These are phyloP conservation scores for Blastomyces silverae DNA, from an alignment of 2,329 filamentous ascomycete genomes.

Conservation along the genomic window DNA sequence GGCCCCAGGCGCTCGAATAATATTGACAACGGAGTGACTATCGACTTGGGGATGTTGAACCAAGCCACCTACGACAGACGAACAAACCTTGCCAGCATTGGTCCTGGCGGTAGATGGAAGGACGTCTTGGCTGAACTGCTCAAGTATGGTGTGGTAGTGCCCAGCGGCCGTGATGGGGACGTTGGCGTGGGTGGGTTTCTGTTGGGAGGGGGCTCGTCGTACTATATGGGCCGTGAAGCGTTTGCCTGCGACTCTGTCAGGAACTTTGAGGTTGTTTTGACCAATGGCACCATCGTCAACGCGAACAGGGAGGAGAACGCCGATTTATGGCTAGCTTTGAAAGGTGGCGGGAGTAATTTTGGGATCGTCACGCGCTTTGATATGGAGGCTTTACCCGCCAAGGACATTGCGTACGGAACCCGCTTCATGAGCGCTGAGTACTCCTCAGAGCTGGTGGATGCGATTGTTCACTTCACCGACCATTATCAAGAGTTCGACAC, in stretches of 20 bases:
- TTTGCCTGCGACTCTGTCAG: slow-evolving; percentile 1
- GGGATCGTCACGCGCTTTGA: slow-evolving; percentile 33
- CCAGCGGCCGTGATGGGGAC: slow-evolving; percentile 31
- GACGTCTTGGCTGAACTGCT: slow-evolving; percentile 31
- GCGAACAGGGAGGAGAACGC: slow-evolving; percentile 23
- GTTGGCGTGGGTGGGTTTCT: slow-evolving; percentile 36
- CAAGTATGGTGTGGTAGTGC: slow-evolving; percentile 26
- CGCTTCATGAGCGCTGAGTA: background rate
- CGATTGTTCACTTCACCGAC: slow-evolving; percentile 14
- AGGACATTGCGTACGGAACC: slow-evolving; percentile 9
- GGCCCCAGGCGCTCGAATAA: background rate
- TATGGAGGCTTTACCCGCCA: slow-evolving; percentile 1
- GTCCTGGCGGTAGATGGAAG: slow-evolving; percentile 32
- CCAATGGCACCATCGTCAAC: slow-evolving; percentile 28
- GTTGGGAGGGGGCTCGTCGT: slow-evolving; percentile 27
- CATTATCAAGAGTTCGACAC: slow-evolving; percentile 1
- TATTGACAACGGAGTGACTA: slow-evolving; percentile 5
- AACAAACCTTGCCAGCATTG: slow-evolving; percentile 27
- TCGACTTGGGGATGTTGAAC: slow-evolving; percentile 22
- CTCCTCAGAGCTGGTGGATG: slow-evolving; percentile 2
- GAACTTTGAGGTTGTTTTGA: slow-evolving; percentile 24
- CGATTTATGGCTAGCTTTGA: slow-evolving; percentile 34
- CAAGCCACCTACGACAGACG: slow-evolving; percentile 26
- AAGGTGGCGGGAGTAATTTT: slow-evolving; percentile 33
- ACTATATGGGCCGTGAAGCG: background rate